These are phyloP conservation scores for Copromyces sp. DNA, from an alignment of 495 filamentous ascomycete genomes.

Conservation along the genomic window DNA sequence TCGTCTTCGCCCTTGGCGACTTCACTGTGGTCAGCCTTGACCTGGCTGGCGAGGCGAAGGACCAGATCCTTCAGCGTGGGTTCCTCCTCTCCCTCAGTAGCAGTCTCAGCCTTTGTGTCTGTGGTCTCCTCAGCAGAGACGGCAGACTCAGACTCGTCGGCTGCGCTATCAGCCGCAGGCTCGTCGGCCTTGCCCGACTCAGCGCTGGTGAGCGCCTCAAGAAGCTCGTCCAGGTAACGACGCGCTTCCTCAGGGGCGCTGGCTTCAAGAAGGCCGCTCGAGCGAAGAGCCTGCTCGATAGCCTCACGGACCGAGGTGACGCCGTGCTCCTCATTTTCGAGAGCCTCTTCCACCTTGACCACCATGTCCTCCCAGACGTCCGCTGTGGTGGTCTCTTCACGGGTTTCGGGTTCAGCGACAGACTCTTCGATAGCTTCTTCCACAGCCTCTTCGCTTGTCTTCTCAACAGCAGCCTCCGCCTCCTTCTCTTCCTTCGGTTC, in stretches of 20 bases:
- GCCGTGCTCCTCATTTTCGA: slow-evolving; percentile 43
- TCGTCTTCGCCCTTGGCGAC: slow-evolving; percentile 2
- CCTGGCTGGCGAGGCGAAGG: slow-evolving; percentile 12
- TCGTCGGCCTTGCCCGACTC: slow-evolving; percentile 6
- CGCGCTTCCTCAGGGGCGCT: slow-evolving; percentile 24
- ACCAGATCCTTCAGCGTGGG: slow-evolving; percentile 21
- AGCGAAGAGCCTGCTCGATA: slow-evolving; percentile 32
- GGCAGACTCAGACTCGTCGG: slow-evolving; percentile 2
- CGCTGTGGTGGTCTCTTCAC: slow-evolving; percentile 15
- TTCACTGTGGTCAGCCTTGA: slow-evolving; percentile 2
- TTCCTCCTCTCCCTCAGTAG: slow-evolving; percentile 9
- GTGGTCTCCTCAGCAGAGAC: background rate
- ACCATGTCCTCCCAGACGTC: slow-evolving; percentile 44
- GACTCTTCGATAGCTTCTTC: slow-evolving; percentile 5
- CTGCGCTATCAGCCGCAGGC: background rate
- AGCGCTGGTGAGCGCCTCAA: slow-evolving; percentile 27
- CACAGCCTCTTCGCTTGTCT: background rate
- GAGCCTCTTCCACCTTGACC: slow-evolving; percentile 41
- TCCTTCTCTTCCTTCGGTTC: slow-evolving; percentile 16
- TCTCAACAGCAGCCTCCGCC: slow-evolving; percentile 2
- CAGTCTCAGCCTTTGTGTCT: slow-evolving; percentile 6
- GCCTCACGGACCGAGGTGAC: slow-evolving; percentile 32
- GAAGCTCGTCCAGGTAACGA: slow-evolving; percentile 30
- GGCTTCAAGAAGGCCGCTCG: slow-evolving; percentile 32
- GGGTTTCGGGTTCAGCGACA: background rate